phyloP scores from a whole-genome alignment of 768 basidiomycete genomes.

The Tricholoma matsutake region DNA sequence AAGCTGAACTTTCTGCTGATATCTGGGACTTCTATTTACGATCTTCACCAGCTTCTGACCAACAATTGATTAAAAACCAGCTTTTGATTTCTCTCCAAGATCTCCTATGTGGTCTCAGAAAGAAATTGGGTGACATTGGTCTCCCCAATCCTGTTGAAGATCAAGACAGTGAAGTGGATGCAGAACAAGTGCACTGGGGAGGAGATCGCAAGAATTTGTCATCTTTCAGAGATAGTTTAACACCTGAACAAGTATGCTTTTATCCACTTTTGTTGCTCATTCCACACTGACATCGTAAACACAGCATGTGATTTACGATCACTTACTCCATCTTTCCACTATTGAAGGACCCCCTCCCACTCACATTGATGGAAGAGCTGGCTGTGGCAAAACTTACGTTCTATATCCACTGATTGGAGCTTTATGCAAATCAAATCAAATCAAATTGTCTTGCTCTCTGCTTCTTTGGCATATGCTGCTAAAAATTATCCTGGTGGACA shows the following conservation, averaged over 20 bases:
- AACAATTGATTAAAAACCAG: not conserved
- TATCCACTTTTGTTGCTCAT: conserved; percentile 15
- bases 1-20: conserved; percentile 9
- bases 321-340: not conserved
- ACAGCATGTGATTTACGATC: conserved; percentile 12
- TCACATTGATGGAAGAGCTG: too few species aligned
- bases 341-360: conserved; percentile 12
- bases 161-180: not conserved
- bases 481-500: conserved; percentile 34
- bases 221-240: conserved; percentile 3
- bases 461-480: conserved; percentile 38
- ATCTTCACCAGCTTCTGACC: not conserved
- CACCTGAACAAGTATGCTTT: not conserved
- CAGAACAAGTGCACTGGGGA: not conserved
- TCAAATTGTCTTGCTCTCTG: conserved; percentile 32
- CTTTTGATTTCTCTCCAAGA: not conserved
- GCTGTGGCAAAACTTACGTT: conserved; percentile 39
- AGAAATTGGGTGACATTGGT: not conserved
- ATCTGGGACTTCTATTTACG: not conserved
- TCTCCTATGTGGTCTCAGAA: too few species aligned
- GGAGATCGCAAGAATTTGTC: not conserved
- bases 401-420: conserved; percentile 31
- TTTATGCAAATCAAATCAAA: conserved; percentile 22
- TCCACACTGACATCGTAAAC: not conserved
- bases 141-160: not conserved